Evolutionary conservation across 305 asterid species (phyloP).

Genomic region (Fraxinus paxiana): DNA sequence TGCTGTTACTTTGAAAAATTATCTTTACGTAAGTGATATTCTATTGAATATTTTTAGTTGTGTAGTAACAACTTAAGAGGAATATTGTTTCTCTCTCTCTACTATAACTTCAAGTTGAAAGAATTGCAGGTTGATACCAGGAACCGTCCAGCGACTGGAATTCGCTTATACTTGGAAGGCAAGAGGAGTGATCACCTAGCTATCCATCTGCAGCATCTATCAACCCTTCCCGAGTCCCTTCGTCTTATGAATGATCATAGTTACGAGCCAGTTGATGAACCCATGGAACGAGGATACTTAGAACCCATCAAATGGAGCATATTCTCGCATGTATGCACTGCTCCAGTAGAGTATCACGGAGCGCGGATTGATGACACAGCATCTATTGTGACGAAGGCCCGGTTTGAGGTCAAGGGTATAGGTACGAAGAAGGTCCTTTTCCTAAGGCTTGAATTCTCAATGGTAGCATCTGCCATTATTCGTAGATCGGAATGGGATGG

Average conservation of each 20-base stretch:
- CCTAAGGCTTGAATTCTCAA: constrained; percentile 82
- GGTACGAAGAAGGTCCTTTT: constrained; percentile 86
- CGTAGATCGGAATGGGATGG: constrained; percentile 94
- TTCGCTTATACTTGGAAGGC: constrained; percentile 84
- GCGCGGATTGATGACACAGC: constrained; percentile 69
- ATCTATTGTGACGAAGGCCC: constrained; percentile 73
- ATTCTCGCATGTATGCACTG: constrained; percentile 88
- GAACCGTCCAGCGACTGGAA: constrained; percentile 76
- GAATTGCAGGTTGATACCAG: constrained; percentile 65
- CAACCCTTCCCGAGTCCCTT: constrained; percentile 55
- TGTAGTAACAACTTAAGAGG: not conserved
- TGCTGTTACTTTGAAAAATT: not conserved
- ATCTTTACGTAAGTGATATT: not conserved
- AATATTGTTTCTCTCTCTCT: not conserved
- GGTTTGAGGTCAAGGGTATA: constrained; percentile 74
- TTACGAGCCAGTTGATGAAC: constrained; percentile 59
- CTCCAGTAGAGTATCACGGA: constrained; percentile 76
- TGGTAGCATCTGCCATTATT: constrained; percentile 60
- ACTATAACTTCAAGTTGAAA: not conserved
- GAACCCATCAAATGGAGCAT: constrained; percentile 94
- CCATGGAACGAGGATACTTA: constrained; percentile 53
- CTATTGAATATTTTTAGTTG: not conserved
- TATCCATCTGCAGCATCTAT: constrained; percentile 82
- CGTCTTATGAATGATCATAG: constrained; percentile 54
- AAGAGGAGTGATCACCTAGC: constrained; percentile 78